Evolutionary conservation across 805 yeast species (phyloP).

Genomic region (Trichomonascus vanleenenianus): DNA sequence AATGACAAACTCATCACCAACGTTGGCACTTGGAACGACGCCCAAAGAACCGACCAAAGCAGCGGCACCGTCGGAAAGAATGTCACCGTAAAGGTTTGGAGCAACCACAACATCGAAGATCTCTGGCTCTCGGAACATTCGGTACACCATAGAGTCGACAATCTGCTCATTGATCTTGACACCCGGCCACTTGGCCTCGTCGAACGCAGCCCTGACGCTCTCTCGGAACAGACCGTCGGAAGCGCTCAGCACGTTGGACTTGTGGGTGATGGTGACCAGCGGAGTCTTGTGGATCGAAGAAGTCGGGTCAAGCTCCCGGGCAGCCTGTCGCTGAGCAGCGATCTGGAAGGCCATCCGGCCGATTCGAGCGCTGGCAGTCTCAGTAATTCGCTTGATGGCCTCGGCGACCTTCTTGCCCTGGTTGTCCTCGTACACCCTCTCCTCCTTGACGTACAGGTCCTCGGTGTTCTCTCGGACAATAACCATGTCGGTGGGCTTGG

Average conservation of each 20-base stretch:
- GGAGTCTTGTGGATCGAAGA: constrained; percentile 45
- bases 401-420: constrained; percentile 92
- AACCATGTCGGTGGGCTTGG: constrained; percentile 91
- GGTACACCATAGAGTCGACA: constrained; percentile 98
- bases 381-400: constrained; percentile 94
- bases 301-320: constrained; percentile 45
- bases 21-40: constrained; percentile 96
- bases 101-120: constrained; percentile 97
- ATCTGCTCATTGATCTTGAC: constrained; percentile 86
- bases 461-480: constrained; percentile 98
- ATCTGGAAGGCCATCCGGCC: constrained; percentile 89
- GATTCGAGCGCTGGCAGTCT: constrained; percentile 75
- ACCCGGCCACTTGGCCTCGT: constrained; percentile 44
- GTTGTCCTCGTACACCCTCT: constrained; percentile 58
- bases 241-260: constrained; percentile 86
- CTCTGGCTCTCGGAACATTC: constrained; percentile 97
- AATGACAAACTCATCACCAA: constrained; percentile 90
- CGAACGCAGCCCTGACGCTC: constrained; percentile 56
- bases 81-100: constrained; percentile 97
- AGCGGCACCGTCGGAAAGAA: constrained; percentile 91
- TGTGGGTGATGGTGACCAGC: constrained; percentile 86
- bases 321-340: constrained; percentile 81
- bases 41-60: constrained; percentile 96
- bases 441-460: constrained; percentile 94
- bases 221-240: constrained; percentile 97